Base-by-base conservation (phyloP, 2,329 filamentous ascomycete species). In the Zymoseptoria ardabiliae region DNA sequence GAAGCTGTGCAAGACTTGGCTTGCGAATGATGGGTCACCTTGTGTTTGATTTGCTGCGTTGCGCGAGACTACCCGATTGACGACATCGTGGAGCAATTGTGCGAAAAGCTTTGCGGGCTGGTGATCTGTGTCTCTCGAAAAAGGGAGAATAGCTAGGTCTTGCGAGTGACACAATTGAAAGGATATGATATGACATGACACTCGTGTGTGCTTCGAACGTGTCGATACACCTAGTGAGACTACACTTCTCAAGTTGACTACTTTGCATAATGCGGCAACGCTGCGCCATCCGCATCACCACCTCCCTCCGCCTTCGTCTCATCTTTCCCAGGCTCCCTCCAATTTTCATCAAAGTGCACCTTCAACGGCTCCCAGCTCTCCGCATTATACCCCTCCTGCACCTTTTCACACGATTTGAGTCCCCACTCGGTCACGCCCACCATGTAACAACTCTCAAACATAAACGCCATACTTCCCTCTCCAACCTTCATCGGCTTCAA, bases 341-440 rank as follows among this genome's bases (percentile, higher is more conserved):
- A 58, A 60, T 20, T 60, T 20, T 60, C 59, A 9, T 68, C 68
- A 61, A 81, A 81, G 57, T 75, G 76, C 60, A 77, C 70, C 68
- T 78, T 78, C 65, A 81, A 63, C 13, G 75, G 73, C 66, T 77
- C 85, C 91, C 91, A 96, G 71, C 89, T 92, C 77, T 95, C 88
- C 59, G 86, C 84, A 70, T 85, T 91, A 70, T 94, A 95, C 58
- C 83, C 83, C 65, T 84, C 79, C 76, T 89, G 87, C 49, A 89
- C 82, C 74, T 89, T 89, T 68, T 80, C 75, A 70, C 86, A 93
- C 62, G 83, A 82, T 72, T 84, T 87, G 62, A 89, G 73, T 1
- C 86, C 87, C 86, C 86, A 90, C 59, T 87, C 82, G 1, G 87
- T 88, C 25, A 90, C 86, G 1, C 86, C 86, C 2, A 89, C 80